Evolutionary conservation across 768 basidiomycete species (phyloP).

Genomic region (Boletus sp.): DNA sequence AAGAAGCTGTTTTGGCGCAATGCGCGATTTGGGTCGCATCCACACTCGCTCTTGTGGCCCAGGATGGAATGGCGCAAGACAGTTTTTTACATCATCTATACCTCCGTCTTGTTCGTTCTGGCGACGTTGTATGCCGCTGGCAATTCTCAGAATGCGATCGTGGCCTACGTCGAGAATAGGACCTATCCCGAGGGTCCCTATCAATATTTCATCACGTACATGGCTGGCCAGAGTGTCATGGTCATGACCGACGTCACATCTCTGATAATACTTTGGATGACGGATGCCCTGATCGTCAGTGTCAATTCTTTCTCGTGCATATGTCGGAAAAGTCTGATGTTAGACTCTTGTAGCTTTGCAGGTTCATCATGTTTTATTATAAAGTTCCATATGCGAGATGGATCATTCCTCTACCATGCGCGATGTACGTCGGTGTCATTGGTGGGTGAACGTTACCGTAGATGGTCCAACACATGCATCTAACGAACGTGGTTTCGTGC

Average conservation of each 20-base stretch:
- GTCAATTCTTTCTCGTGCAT: not conserved
- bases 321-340: not conserved
- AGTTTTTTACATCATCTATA: constrained; percentile 28
- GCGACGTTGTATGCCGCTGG: constrained; percentile 28
- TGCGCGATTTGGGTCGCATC: constrained; percentile 2
- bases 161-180: constrained; percentile 32
- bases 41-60: constrained; percentile 1
- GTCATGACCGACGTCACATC: constrained; percentile 23
- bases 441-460: constrained; percentile 9
- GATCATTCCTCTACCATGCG: constrained; percentile 25
- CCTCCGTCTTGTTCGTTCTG: constrained; percentile 27
- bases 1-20: constrained; percentile 17
- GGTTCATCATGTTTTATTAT: constrained; percentile 27
- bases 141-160: constrained; percentile 28
- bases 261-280: constrained; percentile 31
- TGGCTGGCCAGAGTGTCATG: constrained; percentile 24
- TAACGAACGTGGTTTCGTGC: not conserved
- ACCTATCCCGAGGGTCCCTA: constrained; percentile 27
- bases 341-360: constrained; percentile 13
- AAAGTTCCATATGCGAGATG: constrained; percentile 19
- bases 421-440: constrained; percentile 24
- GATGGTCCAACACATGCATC: not conserved
- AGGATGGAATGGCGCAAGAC: constrained; percentile 16
- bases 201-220: constrained; percentile 22
- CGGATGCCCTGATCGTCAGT: constrained; percentile 30